Evolutionary conservation across 345 rosid species (phyloP).

Genomic region (Corchorus capsularis): DNA sequence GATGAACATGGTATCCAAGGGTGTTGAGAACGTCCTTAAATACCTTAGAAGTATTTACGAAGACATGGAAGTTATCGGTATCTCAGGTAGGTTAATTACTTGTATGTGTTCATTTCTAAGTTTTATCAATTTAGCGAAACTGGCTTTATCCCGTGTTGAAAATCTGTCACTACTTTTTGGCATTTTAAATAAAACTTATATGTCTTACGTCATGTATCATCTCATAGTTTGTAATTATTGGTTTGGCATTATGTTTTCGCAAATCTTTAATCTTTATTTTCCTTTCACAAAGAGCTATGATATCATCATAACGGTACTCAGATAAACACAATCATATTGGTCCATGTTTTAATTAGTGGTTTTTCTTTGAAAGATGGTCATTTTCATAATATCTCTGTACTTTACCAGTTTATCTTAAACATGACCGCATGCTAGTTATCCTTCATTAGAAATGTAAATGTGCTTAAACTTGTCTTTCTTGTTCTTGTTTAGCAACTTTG

Average conservation of each 20-base stretch:
- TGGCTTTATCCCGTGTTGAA: not conserved
- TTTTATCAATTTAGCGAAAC: not conserved
- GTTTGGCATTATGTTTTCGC: not conserved
- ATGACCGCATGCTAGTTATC: not conserved
- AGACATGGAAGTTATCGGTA: conserved; percentile 26
- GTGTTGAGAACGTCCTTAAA: conserved; percentile 21
- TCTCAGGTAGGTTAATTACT: conserved; percentile 18
- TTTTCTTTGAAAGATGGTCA: not conserved
- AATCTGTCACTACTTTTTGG: not conserved
- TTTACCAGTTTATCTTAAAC: not conserved
- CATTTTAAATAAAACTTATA: not conserved
- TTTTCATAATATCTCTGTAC: not conserved
- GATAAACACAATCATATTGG: not conserved
- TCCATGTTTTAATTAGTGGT: not conserved
- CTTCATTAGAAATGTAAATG: not conserved
- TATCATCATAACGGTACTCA: not conserved
- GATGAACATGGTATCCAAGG: conserved; percentile 29
- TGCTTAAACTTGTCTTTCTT: not conserved
- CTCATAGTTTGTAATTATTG: not conserved
- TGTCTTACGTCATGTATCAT: not conserved
- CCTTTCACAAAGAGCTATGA: not conserved
- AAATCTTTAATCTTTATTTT: not conserved
- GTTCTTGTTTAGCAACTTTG: not conserved
- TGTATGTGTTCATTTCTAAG: not conserved
- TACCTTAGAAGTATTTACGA: conserved; percentile 20